Base-by-base conservation (phyloP, 208 protist species). In the Acanthamoeba royreba region DNA sequence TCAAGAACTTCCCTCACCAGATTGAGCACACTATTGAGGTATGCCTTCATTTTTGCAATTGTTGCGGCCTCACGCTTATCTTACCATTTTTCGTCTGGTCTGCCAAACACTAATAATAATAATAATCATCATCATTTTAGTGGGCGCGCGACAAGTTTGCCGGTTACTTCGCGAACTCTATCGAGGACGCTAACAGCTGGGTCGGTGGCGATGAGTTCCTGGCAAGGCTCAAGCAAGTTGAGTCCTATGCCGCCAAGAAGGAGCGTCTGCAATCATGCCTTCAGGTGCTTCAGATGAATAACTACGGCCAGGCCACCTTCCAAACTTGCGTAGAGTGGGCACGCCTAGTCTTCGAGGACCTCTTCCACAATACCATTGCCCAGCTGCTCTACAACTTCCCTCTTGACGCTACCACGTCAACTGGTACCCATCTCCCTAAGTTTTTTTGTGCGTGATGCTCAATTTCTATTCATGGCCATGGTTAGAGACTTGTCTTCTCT, bases 1-100 rank as follows among this genome's bases (percentile, higher is more conserved):
- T 99, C 31, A 99, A 99, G 96, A 99, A 99, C 96, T 99, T 99
- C 96, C 99, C 99, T 31, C 98, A 99, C 95, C 96, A 97, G 43
- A 99, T 99, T 96, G 98, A 99, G 96, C 99, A 99, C 96, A 99
- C 98, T 28, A 99, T 99, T 92, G 98, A 99, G 97, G 99, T 98
- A 97, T 96, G 98, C 17, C 95, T 97, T 33, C 22, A 35, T 74
- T 74, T 35, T 74, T n/a, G 15, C 58, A 13, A 40, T 87, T 87
- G 7, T 87, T 58, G 19, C 25, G 53, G 53, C 22, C 53, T 63
- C 53, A 25, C 25, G 22, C 53, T 63, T 22, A 63, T 25, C 38
- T 4, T 93, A 35, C 42, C 33, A n/a, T n/a, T n/a, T n/a, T n/a
- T n/a, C n/a, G n/a, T n/a, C n/a, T n/a, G n/a, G n/a, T n/a, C n/a